phyloP scores from a whole-genome alignment of 345 rosid species.

The Gossypium bickii region DNA sequence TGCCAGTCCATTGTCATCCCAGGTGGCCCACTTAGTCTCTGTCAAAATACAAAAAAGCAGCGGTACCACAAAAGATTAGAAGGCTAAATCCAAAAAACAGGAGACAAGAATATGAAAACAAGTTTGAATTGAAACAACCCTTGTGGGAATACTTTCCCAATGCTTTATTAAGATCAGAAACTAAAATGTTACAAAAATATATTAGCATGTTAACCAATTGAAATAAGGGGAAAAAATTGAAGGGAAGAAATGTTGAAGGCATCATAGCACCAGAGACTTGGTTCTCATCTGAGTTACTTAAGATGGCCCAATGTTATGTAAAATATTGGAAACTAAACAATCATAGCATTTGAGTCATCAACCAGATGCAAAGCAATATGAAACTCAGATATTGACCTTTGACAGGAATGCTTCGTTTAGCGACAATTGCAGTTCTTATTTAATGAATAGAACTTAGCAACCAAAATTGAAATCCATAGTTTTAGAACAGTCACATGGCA shows the following conservation, averaged over 20 bases:
- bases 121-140: not conserved
- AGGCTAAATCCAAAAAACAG: not conserved
- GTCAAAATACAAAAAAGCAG: constrained; percentile 20
- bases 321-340: constrained; percentile 1
- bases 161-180: not conserved
- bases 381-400: not conserved
- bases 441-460: not conserved
- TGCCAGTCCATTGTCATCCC: constrained; percentile 99
- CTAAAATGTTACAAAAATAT: not conserved
- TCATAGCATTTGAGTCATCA: not conserved
- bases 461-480: not conserved
- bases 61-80: not conserved
- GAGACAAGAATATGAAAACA: constrained; percentile 8
- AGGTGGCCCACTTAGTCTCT: constrained; percentile 81
- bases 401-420: not conserved
- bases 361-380: not conserved
- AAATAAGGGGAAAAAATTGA: not conserved
- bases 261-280: not conserved
- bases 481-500: not conserved
- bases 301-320: not conserved
- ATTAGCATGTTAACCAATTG: not conserved
- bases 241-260: not conserved
- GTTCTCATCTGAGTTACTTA: not conserved
- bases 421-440: not conserved
- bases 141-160: not conserved